Percentiles rank a stretch among this genome's conserved stretches.
Conservation (phyloP, 768 basidiomycete species). For the Melanogaster broomeanus region DNA sequence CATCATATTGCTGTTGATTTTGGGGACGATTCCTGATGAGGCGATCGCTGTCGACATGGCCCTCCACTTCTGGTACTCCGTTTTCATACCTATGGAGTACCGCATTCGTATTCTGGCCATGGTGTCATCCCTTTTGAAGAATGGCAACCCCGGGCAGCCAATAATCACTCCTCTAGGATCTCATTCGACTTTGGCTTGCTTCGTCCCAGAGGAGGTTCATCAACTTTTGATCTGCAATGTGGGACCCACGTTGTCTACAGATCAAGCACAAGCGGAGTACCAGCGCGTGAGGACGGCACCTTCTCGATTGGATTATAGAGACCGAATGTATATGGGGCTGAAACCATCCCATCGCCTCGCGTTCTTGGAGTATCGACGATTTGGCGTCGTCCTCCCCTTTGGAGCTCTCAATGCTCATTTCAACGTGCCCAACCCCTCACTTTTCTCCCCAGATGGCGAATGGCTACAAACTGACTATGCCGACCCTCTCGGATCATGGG, state of each 20-base stretch:
- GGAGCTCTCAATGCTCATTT: slow-evolving; percentile 44
- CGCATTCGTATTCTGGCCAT: slow-evolving; percentile 17
- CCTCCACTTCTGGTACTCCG: slow-evolving; percentile 52
- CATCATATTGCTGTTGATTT: slow-evolving; percentile 41
- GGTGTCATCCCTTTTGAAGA: slow-evolving; percentile 19
- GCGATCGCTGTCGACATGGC: slow-evolving; percentile 42
- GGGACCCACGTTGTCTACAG: slow-evolving; percentile 15
- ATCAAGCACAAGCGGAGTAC: slow-evolving; percentile 33
- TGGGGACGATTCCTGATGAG: slow-evolving; percentile 37
- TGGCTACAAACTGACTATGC: slow-evolving; percentile 45
- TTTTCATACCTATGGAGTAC: slow-evolving; percentile 40
- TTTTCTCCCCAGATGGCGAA: slow-evolving; percentile 45
- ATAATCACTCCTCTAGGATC: slow-evolving; percentile 11
- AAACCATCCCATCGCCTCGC: slow-evolving; percentile 48
- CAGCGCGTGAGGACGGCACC: slow-evolving; percentile 36
- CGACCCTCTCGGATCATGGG: slow-evolving; percentile 53
- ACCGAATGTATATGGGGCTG: slow-evolving; percentile 41
- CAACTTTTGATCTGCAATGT: slow-evolving; percentile 16
- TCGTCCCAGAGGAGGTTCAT: slow-evolving; percentile 4
- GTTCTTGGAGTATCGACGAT: slow-evolving; percentile 38
- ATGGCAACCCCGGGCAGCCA: background rate
- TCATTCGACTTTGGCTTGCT: slow-evolving; percentile 18
- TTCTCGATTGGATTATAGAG: slow-evolving; percentile 41
- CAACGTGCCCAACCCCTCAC: slow-evolving; percentile 43
- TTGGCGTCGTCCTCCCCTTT: slow-evolving; percentile 51